A percentile compares a stretch with the other conserved stretches of the same genome.
These are phyloP conservation scores for Suhomyces vadensis DNA, from an alignment of 805 yeast species.

Conservation along the genomic window DNA sequence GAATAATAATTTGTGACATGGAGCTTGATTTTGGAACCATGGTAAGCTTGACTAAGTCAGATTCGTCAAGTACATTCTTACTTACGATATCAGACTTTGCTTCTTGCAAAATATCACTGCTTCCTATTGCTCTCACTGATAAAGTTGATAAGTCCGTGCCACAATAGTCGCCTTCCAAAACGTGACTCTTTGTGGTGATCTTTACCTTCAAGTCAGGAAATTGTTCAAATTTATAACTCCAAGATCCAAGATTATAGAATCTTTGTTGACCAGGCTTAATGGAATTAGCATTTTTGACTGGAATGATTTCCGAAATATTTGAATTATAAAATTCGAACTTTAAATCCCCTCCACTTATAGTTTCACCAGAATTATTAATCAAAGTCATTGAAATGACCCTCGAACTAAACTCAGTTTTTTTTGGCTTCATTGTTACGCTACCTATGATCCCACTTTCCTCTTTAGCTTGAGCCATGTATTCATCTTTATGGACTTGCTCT, in stretches of 20 bases:
- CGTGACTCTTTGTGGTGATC: conserved; percentile 18
- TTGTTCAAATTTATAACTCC: conserved; percentile 14
- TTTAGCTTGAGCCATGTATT: neutral
- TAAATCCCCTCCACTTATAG: conserved; percentile 30
- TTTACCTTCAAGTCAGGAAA: conserved; percentile 21
- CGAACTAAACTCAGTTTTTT: conserved; percentile 18
- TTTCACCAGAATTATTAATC: conserved; percentile 21
- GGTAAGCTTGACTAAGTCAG: conserved; percentile 18
- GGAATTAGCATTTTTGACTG: conserved; percentile 26
- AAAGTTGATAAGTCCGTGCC: conserved; percentile 5
- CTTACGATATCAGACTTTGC: neutral
- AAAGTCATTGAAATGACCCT: conserved; percentile 25
- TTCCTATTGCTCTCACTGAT: conserved; percentile 1
- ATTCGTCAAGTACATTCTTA: neutral
- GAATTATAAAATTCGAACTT: conserved; percentile 28
- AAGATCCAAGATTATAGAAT: conserved; percentile 27
- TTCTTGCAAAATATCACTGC: neutral
- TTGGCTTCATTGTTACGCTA: conserved; percentile 15
- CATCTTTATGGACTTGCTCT: neutral
- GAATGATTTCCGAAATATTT: conserved; percentile 14
- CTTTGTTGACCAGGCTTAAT: conserved; percentile 28
- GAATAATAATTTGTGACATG: conserved; percentile 33
- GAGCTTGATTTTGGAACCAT: conserved; percentile 32
- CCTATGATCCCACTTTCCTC: neutral
- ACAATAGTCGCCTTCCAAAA: conserved; percentile 17